A percentile compares a stretch with the other conserved stretches of the same genome.
These are phyloP conservation scores for Fusarium tupiense DNA, from an alignment of 2,329 filamentous ascomycete genomes.

Conservation along the genomic window DNA sequence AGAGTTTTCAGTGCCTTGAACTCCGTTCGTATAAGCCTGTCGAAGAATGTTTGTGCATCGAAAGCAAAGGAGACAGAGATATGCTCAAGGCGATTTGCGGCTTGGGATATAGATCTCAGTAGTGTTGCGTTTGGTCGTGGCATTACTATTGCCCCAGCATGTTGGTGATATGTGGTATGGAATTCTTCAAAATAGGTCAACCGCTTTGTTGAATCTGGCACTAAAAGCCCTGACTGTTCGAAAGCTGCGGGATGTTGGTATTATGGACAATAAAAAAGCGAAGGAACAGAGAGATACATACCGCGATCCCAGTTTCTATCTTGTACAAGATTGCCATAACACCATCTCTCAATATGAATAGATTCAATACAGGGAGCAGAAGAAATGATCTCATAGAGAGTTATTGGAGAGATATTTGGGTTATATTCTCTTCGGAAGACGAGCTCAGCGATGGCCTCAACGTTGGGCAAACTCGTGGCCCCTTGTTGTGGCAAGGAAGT, in stretches of 20 bases:
- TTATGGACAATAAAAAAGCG: rapidly evolving
- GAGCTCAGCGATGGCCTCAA: slow-evolving; percentile 8
- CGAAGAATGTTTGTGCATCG: neutral
- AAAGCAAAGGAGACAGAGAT: neutral
- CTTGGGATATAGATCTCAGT: neutral
- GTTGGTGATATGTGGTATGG: neutral
- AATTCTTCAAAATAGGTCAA: neutral
- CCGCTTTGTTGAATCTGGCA: rapidly evolving
- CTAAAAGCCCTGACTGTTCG: rapidly evolving
- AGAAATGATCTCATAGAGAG: neutral
- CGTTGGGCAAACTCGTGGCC: neutral
- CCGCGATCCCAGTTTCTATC: neutral
- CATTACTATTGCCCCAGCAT: rapidly evolving
- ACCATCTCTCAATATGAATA: slow-evolving; percentile 27
- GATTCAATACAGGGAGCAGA: slow-evolving; percentile 7
- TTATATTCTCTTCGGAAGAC: slow-evolving; percentile 17
- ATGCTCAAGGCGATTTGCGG: neutral
- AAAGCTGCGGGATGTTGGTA: rapidly evolving
- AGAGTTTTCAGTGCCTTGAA: neutral
- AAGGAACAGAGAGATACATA: neutral
- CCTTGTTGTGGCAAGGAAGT: rapidly evolving
- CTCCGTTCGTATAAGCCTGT: neutral
- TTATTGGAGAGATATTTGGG: neutral
- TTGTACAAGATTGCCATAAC: neutral
- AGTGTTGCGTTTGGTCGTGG: neutral